Evolutionary conservation across 176 grass and related monocot genomes (phyloP), one percentile per base, ranked within the genome.

Genomic region (Cenchrus americanus): DNA sequence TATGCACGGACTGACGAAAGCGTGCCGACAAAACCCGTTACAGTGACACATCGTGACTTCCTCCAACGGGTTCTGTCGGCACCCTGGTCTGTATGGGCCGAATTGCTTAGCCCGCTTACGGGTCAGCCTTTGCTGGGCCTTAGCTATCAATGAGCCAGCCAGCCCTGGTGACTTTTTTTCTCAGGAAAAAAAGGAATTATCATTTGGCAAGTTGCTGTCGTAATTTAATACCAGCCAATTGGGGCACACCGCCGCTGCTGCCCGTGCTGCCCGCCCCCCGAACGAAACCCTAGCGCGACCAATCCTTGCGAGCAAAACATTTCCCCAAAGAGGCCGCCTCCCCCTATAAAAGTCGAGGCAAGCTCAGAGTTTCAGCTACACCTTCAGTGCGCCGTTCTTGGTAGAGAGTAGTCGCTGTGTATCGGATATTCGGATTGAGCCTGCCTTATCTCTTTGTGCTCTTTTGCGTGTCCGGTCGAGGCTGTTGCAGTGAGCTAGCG

Each of bases 141-240:
- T 50, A 49, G 10, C 34, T 37, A 37, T 37, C 34, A 37, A 37
- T 37, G 3, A 37, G 34, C 34, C 34, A 37, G 34, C 34, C 34
- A 34, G 32, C 34, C 2, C 34, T 37, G 3, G 34, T n/a, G 34
- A 37, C 34, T 37, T 37, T 37, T 30, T 37, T 37, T 37, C 34
- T 37, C 34, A 37, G 34, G 34, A 37, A 37, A 37, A 37, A 37
- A 4, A 37, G 2, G 34, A 37, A 37, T 37, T 37, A 37, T 37
- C 34, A 37, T 4, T 37, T 37, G 43, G 6, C 43, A 44, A 44
- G 8, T 48, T 48, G 46, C 47, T 49, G 2, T 32, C 62, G 75
- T 85, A 85, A 61, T 14, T 60, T 85, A 85, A 54, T 89, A 70
- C 82, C 70, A 89, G 77, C 82, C 70, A 89, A 68, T 34, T 90